phyloP scores from a whole-genome alignment of 352 stramenopile genomes.

The Phytopythium mirpurense region DNA sequence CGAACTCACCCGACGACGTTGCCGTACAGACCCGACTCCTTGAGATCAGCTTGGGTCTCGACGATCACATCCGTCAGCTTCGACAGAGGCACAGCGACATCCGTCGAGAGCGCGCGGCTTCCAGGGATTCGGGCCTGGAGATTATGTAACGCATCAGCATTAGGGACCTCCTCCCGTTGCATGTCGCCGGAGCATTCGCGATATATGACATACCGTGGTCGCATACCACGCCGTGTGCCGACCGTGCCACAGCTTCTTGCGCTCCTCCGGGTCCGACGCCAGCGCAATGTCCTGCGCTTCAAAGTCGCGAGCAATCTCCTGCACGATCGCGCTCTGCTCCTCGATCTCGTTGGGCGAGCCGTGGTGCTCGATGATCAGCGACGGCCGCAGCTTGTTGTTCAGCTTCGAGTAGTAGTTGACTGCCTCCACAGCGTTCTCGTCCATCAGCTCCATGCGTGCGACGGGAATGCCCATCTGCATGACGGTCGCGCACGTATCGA shows the following conservation, averaged over 20 bases:
- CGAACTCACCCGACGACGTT: slow-evolving; percentile 91
- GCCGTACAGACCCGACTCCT: slow-evolving; percentile 76
- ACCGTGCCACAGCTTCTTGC: slow-evolving; percentile 69
- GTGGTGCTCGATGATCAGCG: slow-evolving; percentile 93
- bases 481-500: slow-evolving; percentile 63
- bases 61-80: slow-evolving; percentile 89
- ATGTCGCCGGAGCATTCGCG: too few species aligned
- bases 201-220: slow-evolving; percentile 50
- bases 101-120: slow-evolving; percentile 83
- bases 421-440: slow-evolving; percentile 53
- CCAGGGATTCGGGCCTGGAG: slow-evolving; percentile 56
- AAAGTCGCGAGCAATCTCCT: slow-evolving; percentile 79
- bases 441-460: slow-evolving; percentile 81
- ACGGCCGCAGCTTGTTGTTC: slow-evolving; percentile 67
- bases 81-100: slow-evolving; percentile 95
- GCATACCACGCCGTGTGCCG: slow-evolving; percentile 80
- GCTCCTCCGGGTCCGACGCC: slow-evolving; percentile 49
- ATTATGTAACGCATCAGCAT: not conserved
- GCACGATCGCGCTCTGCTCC: slow-evolving; percentile 77
- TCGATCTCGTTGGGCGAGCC: slow-evolving; percentile 60
- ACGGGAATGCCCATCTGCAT: slow-evolving; percentile 84
- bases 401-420: slow-evolving; percentile 80
- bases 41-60: slow-evolving; percentile 88
- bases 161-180: too few species aligned
- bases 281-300: slow-evolving; percentile 69